Evolutionary conservation across 352 stramenopile genomes (phyloP).

Genomic region (Globisporangium spiculum): DNA sequence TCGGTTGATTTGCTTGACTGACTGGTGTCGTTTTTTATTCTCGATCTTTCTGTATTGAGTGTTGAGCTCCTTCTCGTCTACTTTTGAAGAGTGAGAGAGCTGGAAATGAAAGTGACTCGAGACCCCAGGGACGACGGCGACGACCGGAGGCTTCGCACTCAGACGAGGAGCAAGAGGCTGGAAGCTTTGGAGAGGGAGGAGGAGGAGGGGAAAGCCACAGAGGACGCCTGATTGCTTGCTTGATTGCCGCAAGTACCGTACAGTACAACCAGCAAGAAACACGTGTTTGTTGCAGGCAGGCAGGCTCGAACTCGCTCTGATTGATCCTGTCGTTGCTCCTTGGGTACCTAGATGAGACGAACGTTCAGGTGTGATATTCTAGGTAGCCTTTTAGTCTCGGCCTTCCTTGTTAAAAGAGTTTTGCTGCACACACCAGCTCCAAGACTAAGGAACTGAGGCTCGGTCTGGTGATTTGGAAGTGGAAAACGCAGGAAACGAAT

Average conservation of each 20-base stretch:
- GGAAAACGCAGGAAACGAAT: background rate
- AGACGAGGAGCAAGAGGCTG: background rate
- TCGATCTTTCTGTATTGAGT: background rate
- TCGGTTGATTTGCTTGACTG: background rate
- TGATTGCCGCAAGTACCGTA: background rate
- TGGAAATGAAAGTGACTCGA: background rate
- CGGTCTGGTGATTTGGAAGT: no score
- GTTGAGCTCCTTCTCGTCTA: background rate
- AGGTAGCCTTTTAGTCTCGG: background rate
- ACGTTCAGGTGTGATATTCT: background rate
- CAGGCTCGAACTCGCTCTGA: background rate
- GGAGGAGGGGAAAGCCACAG: background rate
- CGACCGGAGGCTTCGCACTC: background rate
- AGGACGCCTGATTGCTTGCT: background rate
- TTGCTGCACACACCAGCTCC: background rate
- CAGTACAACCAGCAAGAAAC: background rate
- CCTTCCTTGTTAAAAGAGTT: background rate
- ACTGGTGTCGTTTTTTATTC: background rate
- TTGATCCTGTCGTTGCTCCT: background rate
- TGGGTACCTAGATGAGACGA: background rate
- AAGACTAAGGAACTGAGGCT: no score
- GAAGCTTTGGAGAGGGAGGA: background rate
- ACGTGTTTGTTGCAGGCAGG: background rate
- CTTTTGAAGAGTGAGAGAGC: constrained; percentile 1
- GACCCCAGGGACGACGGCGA: background rate